phyloP scores from a whole-genome alignment of 2,329 filamentous ascomycete species.

The Sporothrix brasiliensis region DNA sequence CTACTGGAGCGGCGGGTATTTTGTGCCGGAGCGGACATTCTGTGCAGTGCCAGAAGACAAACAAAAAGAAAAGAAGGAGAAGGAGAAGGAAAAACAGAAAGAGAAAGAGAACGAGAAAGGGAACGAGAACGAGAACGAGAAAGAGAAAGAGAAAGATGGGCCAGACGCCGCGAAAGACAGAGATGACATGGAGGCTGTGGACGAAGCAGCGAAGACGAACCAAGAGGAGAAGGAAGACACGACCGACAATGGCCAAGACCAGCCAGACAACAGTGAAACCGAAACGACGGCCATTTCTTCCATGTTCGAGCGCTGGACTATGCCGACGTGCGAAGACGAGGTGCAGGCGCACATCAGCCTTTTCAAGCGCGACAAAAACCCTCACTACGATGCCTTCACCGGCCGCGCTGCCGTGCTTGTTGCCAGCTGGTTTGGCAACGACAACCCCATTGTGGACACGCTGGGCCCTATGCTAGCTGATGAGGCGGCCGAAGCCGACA shows the following conservation, averaged over 20 bases:
- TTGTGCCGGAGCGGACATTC: constrained; percentile 73
- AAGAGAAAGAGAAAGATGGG: background rate
- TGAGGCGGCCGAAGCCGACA: constrained; percentile 36
- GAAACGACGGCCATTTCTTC: constrained; percentile 30
- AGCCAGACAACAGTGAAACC: background rate
- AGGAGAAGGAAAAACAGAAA: background rate
- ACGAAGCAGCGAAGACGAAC: no score
- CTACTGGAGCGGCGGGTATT: constrained; percentile 62
- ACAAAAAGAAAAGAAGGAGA: background rate
- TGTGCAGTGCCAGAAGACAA: constrained; percentile 59
- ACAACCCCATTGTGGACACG: constrained; percentile 49
- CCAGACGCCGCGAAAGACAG: no score
- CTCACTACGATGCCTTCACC: constrained; percentile 65
- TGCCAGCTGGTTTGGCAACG: constrained; percentile 58
- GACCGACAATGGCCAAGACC: constrained; percentile 43
- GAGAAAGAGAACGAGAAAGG: background rate
- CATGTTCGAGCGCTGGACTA: constrained; percentile 59
- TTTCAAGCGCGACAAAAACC: constrained; percentile 65
- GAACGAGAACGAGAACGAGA: background rate
- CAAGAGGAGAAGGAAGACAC: constrained; percentile 39
- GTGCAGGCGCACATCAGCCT: constrained; percentile 70
- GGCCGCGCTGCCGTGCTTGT: constrained; percentile 61
- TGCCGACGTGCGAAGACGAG: constrained; percentile 69
- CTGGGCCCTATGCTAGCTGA: constrained; percentile 39
- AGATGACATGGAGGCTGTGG: background rate